Conservation (phyloP, 1,139 yeast genomes). For the Trichomonascaceae sp. region DNA sequence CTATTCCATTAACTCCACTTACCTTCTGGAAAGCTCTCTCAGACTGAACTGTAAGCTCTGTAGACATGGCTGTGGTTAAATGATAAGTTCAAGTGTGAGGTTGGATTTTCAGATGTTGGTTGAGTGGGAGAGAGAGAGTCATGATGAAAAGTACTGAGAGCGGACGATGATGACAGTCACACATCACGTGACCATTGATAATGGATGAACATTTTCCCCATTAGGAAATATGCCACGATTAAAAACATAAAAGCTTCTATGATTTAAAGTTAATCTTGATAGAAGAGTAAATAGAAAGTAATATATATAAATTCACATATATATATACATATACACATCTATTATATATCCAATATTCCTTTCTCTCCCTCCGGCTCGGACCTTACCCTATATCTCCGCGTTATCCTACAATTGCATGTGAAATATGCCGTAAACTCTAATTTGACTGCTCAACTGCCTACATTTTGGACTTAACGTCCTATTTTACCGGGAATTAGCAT, state of each 20-base stretch:
- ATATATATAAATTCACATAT: too few relatives aligned
- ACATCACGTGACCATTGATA: neutral
- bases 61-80: constrained; percentile 61
- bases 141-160: constrained; percentile 5
- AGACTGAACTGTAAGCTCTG: constrained; percentile 99
- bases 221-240: neutral
- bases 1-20: constrained; percentile 37
- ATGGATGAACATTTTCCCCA: neutral
- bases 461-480: neutral
- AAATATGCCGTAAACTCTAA: neutral
- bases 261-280: neutral
- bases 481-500: neutral
- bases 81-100: constrained; percentile 9
- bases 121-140: neutral
- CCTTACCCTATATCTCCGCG: neutral
- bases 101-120: constrained; percentile 3
- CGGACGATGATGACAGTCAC: neutral
- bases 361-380: neutral
- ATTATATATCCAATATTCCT: too few relatives aligned
- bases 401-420: neutral
- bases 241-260: neutral
- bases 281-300: neutral
- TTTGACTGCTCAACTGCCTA: neutral
- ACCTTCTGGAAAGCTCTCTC: constrained; percentile 99
- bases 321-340: neutral